Conservation (phyloP, 768 basidiomycete genomes). For the Boletus rubroflammeus region DNA sequence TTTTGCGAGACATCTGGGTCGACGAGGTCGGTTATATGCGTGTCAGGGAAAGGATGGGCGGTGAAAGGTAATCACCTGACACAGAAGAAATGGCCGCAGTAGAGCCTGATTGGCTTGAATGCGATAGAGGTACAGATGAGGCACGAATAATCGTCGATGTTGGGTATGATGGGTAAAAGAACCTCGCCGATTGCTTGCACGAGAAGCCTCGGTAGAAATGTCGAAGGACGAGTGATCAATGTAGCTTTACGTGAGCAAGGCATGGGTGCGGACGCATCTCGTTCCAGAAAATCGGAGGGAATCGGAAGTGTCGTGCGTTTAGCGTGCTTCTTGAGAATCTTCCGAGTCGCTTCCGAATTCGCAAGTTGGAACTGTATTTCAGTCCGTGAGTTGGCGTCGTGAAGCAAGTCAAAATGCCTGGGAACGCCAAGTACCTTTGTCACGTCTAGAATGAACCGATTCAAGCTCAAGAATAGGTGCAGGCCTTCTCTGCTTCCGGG, state of each 20-base stretch:
- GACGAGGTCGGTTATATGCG: conserved; percentile 13
- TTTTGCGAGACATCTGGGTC: conserved; percentile 68
- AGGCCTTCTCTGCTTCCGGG: conserved; percentile 57
- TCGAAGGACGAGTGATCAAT: conserved; percentile 23
- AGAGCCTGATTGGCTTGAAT: conserved; percentile 85
- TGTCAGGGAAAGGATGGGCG: neutral
- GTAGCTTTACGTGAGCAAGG: conserved; percentile 32
- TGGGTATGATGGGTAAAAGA: conserved; percentile 75
- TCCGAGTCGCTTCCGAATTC: conserved; percentile 85
- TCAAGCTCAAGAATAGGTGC: conserved; percentile 70
- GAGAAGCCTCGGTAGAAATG: conserved; percentile 57
- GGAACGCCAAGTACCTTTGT: conserved; percentile 56
- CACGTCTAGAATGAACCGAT: conserved; percentile 72
- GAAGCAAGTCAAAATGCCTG: neutral
- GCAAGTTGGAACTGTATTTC: conserved; percentile 66
- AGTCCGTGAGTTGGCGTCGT: neutral
- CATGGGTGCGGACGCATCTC: conserved; percentile 7
- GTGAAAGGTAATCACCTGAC: conserved; percentile 42
- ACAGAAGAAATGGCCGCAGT: conserved; percentile 78
- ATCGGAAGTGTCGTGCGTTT: conserved; percentile 84
- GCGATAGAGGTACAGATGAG: conserved; percentile 87
- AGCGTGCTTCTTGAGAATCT: conserved; percentile 92
- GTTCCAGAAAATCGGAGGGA: conserved; percentile 33
- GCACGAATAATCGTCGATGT: conserved; percentile 81
- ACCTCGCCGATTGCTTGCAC: conserved; percentile 81